Base-by-base conservation (phyloP, 2,329 filamentous ascomycete species). In the Grosmannia serpens region DNA sequence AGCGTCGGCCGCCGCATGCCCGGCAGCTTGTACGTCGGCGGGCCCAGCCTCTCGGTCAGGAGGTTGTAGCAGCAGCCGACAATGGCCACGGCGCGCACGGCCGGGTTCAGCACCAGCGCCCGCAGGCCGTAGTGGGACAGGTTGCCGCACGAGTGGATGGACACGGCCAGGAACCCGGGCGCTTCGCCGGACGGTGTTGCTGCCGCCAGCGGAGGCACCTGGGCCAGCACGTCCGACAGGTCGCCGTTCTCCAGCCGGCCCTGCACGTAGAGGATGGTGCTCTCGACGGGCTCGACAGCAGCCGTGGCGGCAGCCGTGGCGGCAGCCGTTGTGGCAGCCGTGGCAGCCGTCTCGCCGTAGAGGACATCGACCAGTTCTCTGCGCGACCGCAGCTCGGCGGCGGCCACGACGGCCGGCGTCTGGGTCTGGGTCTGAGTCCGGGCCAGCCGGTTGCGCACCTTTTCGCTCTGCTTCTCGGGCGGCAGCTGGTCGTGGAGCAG, bases 1-100 rank as follows among this genome's bases (percentile, higher is more conserved):
- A 87, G 66, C 56, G 77, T 84, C 3, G 88, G 87, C 10, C 91
- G 86, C 29, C 52, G 50, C 41, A 92, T 79, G 54, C 84, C 82
- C 1, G 90, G 86, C 24, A 89, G 79, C 70, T 96, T 96, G 76
- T 89, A 92, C 0, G 89, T 91, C 22, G 90, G 87, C 1, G 91
- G 89, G 0, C 89, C 89, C 15, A 96, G 81, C 59, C 89, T 85
- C 72, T 97, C 94, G 0, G 92, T 96, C 65, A 97, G 76, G 7
- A 97, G 83, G 67, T 99, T 99, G 78, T 99, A 97, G 77, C 94
- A 99, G 76, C 94, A 99, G 53, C 94, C 94, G 61, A 99, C 90
- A 69, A 99, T 91, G 59, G 92, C 92, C 26, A 97, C 87, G n/a
- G 91, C 90, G 35, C 84, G 83, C 58, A 97, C 91, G 5, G 85